Base-by-base conservation (phyloP, 2,329 filamentous ascomycete species). In the Monosporascus cannonballus region DNA sequence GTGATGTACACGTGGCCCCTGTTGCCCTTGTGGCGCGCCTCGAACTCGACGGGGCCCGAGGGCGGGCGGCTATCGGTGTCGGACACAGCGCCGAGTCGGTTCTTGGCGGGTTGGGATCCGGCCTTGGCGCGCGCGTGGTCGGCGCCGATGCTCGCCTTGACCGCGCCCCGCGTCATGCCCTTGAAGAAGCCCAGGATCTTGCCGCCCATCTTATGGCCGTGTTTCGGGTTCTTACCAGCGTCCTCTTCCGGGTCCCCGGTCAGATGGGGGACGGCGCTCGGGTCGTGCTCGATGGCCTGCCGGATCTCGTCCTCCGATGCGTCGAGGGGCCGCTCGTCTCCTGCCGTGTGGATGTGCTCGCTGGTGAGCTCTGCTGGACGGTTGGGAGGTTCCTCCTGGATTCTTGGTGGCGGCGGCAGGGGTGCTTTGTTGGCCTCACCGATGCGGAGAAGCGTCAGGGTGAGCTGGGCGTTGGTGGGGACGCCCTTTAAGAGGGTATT, bases 401-500 rank as follows among this genome's bases (percentile, higher is more conserved):
- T 66, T 0, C 62, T 58, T 0, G 76, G 76, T 0, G 78, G 77
- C 0, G 80, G 84, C 0, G 89, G 89, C 0, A 95, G 70, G 0
- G 90, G 90, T 0, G 88, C 85, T 59, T 88, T 87, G 70, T 92
- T 92, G 11, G 81, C 82, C 69, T 95, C 90, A 41, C 89, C 90
- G 30, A 93, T 84, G 5, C 90, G 86, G 11, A 95, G 81, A 1
- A 95, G 77, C 0, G 90, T 95, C 27, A 95, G 73, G 0, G 89
- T 85, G 18, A 95, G 80, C 64, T 96, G 90, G 3, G 89, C 89
- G 64, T 95, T 94, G 2, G 90, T 96, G 1, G 90, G 90, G 0
- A 94, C 85, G 2, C 89, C 89, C 64, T 87, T 89, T 49, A 96
- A 80, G 1, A 94, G 67, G 0, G 87, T 90, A 60, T 90, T 90